These are phyloP conservation scores for Fusarium sp. DNA, from an alignment of 2,329 filamentous ascomycete genomes.

Conservation along the genomic window DNA sequence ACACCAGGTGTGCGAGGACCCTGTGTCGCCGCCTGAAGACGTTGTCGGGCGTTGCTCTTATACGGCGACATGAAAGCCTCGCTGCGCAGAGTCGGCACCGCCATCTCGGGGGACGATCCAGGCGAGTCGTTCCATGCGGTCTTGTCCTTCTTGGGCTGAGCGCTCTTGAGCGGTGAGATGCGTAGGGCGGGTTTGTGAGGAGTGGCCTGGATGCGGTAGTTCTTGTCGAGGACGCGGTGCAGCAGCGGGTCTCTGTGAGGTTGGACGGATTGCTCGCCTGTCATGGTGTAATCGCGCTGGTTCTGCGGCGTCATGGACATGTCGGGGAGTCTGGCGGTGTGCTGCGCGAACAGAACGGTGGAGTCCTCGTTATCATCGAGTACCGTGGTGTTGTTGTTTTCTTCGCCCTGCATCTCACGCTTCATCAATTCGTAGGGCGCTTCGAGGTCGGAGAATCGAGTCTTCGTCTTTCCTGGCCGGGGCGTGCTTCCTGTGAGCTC, in stretches of 20 bases:
- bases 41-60: conserved; percentile 55
- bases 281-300: conserved; percentile 49
- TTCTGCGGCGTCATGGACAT: conserved; percentile 71
- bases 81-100: conserved; percentile 82
- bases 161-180: conserved; percentile 57
- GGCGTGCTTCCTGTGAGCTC: conserved; percentile 74
- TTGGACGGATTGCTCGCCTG: conserved; percentile 48
- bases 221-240: conserved; percentile 93
- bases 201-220: conserved; percentile 91
- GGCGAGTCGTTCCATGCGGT: conserved; percentile 65
- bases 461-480: conserved; percentile 61
- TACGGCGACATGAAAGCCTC: conserved; percentile 86
- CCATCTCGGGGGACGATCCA: conserved; percentile 78
- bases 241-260: conserved; percentile 77
- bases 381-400: conserved; percentile 50
- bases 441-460: conserved; percentile 70
- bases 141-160: conserved; percentile 48
- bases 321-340: conserved; percentile 65
- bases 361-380: conserved; percentile 55
- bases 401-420: conserved; percentile 67
- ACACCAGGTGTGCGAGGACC: conserved; percentile 79
- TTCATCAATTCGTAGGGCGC: conserved; percentile 81
- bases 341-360: conserved; percentile 61
- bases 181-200: conserved; percentile 69
- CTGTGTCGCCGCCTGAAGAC: conserved; percentile 53